Evolutionary conservation across 2,329 filamentous ascomycete species (phyloP), one percentile per base, ranked within the genome.

Genomic region (Cladosporium sp.): DNA sequence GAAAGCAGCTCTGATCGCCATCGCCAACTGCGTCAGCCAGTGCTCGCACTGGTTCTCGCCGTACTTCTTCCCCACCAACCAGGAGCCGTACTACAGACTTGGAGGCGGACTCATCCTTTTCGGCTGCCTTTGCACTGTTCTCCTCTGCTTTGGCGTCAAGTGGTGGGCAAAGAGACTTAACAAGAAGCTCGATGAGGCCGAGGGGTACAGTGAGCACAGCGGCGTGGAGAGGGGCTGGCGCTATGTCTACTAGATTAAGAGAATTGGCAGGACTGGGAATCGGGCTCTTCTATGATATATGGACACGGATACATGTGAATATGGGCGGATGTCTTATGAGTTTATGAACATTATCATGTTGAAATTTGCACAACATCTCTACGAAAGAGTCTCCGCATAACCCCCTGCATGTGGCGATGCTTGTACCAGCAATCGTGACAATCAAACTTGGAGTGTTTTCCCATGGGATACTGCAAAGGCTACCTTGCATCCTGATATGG

Each of bases 1-100:
- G 58, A 69, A 72, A 35, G 75, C 75, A 0, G 75, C 74, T 0
- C 68, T 77, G 1, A 73, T 77, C 48, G 75, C 75, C 0, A 75
- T 76, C 44, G 74, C 75, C 4, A 77, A 77, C 49, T 74, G 70
- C 34, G 68, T 75, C 1, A 73, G 68, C n/a, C 71, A 72, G 4
- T 65, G 70, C 1, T 73, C 70, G 2, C 75, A 77, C 36, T 76
- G 74, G 74, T 76, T 75, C 51, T 74, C 69, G 0, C 74, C 74
- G 0, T 75, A 76, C 58, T 77, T 77, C 53, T 55, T 55, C 40
- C 52, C 52, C n/a, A 55, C 52, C 9, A 37, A 22, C 19, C 40
- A 55, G 12, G 52, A 55, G 52, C 52, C 52, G 13, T 55, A 25
- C 20, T 55, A 55, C 52, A 55, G 52, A 45, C 52, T 55, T 12